Evolutionary conservation across 352 stramenopile species (phyloP).

Genomic region (Pythium sp.): DNA sequence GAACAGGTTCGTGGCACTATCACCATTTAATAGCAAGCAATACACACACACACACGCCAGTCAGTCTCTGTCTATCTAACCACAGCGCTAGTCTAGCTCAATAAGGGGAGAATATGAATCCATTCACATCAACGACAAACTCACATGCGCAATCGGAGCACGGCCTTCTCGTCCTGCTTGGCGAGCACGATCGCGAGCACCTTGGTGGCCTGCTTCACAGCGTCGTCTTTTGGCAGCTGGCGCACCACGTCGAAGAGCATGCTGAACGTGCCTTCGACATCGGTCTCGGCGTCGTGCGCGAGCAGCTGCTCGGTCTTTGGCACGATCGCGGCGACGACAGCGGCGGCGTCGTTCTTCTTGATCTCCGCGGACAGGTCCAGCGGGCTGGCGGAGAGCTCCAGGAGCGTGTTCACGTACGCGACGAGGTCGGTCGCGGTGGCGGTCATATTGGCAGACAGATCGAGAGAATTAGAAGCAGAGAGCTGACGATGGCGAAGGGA

Average conservation of each 20-base stretch:
- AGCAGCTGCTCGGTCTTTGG: constrained; percentile 60
- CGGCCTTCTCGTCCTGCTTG: constrained; percentile 49
- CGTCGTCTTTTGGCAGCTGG: constrained; percentile 29
- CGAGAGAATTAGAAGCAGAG: background rate
- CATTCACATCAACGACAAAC: constrained; percentile 5
- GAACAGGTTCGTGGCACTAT: constrained; percentile 62
- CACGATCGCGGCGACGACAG: constrained; percentile 45
- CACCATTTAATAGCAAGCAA: background rate
- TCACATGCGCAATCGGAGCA: constrained; percentile 73
- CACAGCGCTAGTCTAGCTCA: no score
- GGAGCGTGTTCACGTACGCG: constrained; percentile 77
- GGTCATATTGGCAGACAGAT: background rate
- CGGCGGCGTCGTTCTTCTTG: constrained; percentile 56
- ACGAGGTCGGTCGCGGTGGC: constrained; percentile 53
- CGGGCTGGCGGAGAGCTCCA: constrained; percentile 31
- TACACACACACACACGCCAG: background rate
- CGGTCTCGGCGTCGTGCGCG: constrained; percentile 66
- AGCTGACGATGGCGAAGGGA: background rate
- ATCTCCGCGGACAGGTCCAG: constrained; percentile 55
- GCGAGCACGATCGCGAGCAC: constrained; percentile 47
- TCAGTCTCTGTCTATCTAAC: background rate
- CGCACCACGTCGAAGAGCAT: constrained; percentile 63
- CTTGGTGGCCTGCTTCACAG: constrained; percentile 33
- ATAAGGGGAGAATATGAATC: background rate
- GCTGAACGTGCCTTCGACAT: constrained; percentile 72